Conservation (phyloP, 1,284 basidiomycete species). For the Ceratobasidium sp. region DNA sequence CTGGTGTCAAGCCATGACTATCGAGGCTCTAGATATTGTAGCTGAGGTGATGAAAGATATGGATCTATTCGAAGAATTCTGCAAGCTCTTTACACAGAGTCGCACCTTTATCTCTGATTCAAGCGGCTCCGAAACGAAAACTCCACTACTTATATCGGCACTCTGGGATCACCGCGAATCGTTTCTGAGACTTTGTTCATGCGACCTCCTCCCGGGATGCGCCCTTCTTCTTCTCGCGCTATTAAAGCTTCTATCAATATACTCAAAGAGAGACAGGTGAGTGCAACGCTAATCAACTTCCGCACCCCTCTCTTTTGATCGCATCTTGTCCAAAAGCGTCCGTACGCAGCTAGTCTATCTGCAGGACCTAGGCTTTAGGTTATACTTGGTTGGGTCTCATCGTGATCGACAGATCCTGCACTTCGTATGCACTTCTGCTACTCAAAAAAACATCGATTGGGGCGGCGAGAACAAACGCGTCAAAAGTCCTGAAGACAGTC, state of each 20-base stretch:
- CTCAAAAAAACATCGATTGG: background rate
- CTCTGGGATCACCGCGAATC: background rate
- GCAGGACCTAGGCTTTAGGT: background rate
- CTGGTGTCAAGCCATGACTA: background rate
- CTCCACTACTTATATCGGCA: background rate
- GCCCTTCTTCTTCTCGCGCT: background rate
- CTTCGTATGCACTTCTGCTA: background rate
- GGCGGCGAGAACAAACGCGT: background rate
- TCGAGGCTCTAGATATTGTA: background rate
- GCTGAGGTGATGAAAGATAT: background rate
- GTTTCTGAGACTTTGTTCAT: background rate
- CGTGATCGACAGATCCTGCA: background rate
- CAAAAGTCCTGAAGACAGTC: background rate
- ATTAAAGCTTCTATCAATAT: no score
- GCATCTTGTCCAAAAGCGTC: no score
- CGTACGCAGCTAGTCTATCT: no score
- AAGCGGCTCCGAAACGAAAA: no score
- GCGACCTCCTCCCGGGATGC: background rate
- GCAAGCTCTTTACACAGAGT: background rate
- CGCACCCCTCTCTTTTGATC: no score
- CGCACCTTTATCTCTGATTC: no score
- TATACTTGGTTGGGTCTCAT: conserved; percentile 1
- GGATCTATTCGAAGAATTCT: background rate
- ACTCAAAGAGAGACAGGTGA: no score
- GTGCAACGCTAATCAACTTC: no score